Evolutionary conservation across 1,284 basidiomycete species (phyloP).

Genomic region (Coniophora puteana): DNA sequence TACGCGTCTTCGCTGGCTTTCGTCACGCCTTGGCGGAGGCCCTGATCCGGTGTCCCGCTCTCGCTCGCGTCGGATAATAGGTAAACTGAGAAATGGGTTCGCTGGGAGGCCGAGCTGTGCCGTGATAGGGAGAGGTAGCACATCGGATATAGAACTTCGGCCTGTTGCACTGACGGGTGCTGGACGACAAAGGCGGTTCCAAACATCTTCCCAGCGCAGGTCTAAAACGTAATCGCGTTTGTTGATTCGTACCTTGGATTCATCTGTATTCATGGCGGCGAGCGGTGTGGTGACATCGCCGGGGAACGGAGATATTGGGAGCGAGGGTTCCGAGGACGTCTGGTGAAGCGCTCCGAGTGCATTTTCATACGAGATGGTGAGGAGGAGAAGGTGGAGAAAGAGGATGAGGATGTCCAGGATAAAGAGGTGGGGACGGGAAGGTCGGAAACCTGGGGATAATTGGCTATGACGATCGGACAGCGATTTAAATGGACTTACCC

Average conservation of each 20-base stretch:
- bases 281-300: constrained; percentile 15
- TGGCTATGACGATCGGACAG: constrained; percentile 1
- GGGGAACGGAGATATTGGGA: constrained; percentile 21
- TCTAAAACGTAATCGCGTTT: constrained; percentile 52
- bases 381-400: constrained; percentile 57
- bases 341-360: constrained; percentile 30
- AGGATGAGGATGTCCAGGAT: constrained; percentile 64
- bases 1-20: no score
- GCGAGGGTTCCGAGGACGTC: constrained; percentile 20
- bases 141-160: constrained; percentile 28
- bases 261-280: constrained; percentile 21
- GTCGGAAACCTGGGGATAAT: constrained; percentile 42
- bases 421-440: constrained; percentile 61
- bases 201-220: constrained; percentile 47
- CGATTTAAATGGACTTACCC: constrained; percentile 41
- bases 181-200: constrained; percentile 53
- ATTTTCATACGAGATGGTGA: constrained; percentile 65
- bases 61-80: no score
- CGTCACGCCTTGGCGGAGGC: no score
- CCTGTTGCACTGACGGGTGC: constrained; percentile 37
- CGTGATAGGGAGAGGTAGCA: constrained; percentile 60
- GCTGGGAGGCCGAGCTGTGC: constrained; percentile 50
- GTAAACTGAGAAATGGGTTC: no score
- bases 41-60: no score
- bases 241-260: constrained; percentile 22